Evolutionary conservation across 2,329 filamentous ascomycete species (phyloP), one percentile per base, ranked within the genome.

Genomic region (Helotiales sp.): DNA sequence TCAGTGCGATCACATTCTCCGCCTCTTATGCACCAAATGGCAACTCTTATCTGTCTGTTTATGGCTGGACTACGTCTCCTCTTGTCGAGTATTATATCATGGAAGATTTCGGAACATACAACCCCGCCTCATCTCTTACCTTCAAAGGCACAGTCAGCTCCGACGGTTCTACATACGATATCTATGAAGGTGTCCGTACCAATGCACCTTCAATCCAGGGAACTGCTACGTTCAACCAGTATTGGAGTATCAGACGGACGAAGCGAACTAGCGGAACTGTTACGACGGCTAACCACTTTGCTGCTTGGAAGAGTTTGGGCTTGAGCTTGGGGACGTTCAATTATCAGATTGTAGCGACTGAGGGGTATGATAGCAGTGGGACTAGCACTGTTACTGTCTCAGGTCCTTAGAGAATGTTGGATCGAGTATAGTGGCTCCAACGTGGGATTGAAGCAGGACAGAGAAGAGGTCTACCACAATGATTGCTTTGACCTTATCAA

Each of bases 1-100:
- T 19, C 24, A 17, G 75, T 53, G 66, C 65, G 33, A 75, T 80
- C 56, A 75, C 64, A 40, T 80, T 76, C 70, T 70, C 64, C 27
- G 77, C 74, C 22, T 71, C 68, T 36, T 79, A 73, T 69, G 71
- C 63, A 52, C 70, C 74, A 13, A 70, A 67, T 24, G 75, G 75
- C n/a, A 77, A 79, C 69, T 67, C 67, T 22, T 84, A 84, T 67
- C 75, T 86, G 15, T 71, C 81, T 13, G 69, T 85, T n/a, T 85
- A 85, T 66, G 82, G 82, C 46, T 85, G 82, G 81, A 81, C 63
- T 15, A 61, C 42, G 1, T 59, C 44, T n/a, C 64, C 64, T 8
- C 59, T 68, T 29, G 52, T 68, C 38, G 57, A 64, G 51, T 63
- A 84, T 72, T 85, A 84, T 71, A 79, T 85, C 57, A 74, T 84